A percentile compares a stretch with the other conserved stretches of the same genome.
Conservation (phyloP, 2,329 filamentous ascomycete genomes). For the Eutypa lata region DNA sequence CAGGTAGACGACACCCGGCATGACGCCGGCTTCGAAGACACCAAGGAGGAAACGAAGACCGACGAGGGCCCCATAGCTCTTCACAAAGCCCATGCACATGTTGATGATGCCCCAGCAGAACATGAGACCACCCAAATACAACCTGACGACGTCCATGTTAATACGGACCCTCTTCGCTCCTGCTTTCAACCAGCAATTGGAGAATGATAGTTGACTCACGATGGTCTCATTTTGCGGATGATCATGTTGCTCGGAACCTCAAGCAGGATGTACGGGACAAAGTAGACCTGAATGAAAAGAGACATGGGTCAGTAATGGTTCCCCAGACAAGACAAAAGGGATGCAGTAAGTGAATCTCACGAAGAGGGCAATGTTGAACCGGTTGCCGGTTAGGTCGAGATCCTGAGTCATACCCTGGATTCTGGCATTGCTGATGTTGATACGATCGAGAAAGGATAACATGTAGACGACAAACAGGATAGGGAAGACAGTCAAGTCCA, state of each 20-base stretch:
- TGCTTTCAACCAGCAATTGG: too few relatives aligned
- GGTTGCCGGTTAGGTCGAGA: constrained; percentile 36
- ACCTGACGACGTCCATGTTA: constrained; percentile 5
- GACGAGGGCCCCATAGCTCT: constrained; percentile 36
- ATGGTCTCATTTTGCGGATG: constrained; percentile 39
- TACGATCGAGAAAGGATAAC: constrained; percentile 41
- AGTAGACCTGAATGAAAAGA: constrained; percentile 26
- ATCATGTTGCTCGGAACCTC: constrained; percentile 45
- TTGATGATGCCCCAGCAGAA: constrained; percentile 44
- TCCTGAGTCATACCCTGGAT: constrained; percentile 42
- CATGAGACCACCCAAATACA: constrained; percentile 36
- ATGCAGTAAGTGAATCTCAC: constrained; percentile 14
- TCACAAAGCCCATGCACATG: constrained; percentile 44
- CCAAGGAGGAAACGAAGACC: constrained; percentile 43
- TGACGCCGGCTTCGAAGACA: constrained; percentile 42
- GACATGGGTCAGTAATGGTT: background rate
- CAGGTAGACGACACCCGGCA: constrained; percentile 44
- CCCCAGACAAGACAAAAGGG: background rate
- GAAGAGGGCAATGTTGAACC: constrained; percentile 42
- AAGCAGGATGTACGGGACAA: constrained; percentile 41
- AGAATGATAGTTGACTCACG: too few relatives aligned
- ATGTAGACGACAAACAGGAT: constrained; percentile 39
- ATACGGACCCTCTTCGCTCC: too few relatives aligned
- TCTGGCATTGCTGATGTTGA: constrained; percentile 46
- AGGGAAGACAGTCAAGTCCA: constrained; percentile 39